A percentile compares a stretch with the other conserved stretches of the same genome.
phyloP scores from a whole-genome alignment of 2,329 filamentous ascomycete genomes.

The Cordyceps pruinosa region DNA sequence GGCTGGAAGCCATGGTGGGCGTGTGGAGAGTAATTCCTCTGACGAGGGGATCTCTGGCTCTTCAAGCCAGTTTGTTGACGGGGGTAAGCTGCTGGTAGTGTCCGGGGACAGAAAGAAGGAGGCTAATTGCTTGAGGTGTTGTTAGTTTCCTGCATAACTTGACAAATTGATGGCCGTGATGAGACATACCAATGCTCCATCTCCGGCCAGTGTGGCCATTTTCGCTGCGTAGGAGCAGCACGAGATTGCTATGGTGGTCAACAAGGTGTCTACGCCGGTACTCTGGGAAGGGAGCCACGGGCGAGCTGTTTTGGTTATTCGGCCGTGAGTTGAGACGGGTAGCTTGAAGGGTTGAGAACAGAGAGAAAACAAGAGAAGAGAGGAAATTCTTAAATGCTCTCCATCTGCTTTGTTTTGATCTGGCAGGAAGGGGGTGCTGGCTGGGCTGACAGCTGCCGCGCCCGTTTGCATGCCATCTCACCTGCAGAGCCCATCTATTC shows the following conservation, averaged over 20 bases:
- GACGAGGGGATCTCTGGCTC: not conserved
- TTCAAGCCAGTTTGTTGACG: not conserved
- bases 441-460: not conserved
- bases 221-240: not conserved
- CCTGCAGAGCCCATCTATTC: too few relatives aligned
- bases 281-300: not conserved
- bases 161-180: too few relatives aligned
- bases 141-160: not conserved
- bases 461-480: conserved; percentile 2
- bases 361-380: not conserved
- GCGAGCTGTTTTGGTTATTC: too few relatives aligned
- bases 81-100: too few relatives aligned
- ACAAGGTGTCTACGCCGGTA: not conserved
- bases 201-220: not conserved
- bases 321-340: too few relatives aligned
- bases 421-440: not conserved
- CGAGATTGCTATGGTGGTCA: too few relatives aligned
- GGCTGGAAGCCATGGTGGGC: not conserved
- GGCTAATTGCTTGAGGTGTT: not conserved
- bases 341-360: too few relatives aligned
- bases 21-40: not conserved
- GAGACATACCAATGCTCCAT: conserved; percentile 9
- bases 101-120: not conserved
- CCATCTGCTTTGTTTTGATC: not conserved
- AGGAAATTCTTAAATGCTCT: not conserved